Conservation (phyloP, 495 filamentous ascomycete genomes). For the Penicillium roqueforti region DNA sequence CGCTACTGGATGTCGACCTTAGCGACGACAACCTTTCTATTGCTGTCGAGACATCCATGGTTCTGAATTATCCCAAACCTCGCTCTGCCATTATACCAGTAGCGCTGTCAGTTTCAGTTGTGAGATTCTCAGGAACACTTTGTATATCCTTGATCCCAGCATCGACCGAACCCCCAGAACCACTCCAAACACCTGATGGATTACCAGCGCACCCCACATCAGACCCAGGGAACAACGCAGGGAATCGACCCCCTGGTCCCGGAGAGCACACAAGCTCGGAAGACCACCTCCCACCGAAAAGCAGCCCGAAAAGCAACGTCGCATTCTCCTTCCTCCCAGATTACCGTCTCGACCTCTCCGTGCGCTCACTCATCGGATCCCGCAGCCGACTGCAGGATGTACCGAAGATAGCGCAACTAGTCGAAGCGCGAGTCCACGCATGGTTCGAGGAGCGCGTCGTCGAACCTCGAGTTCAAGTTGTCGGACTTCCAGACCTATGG, state of each 20-base stretch:
- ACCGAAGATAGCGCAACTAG: slow-evolving; percentile 92
- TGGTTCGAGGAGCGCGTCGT: slow-evolving; percentile 98
- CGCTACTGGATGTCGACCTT: slow-evolving; percentile 92
- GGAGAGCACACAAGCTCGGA: slow-evolving; percentile 15
- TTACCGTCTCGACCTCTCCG: slow-evolving; percentile 88
- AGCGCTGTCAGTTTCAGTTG: slow-evolving; percentile 82
- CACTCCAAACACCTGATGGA: slow-evolving; percentile 34
- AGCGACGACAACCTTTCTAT: slow-evolving; percentile 89
- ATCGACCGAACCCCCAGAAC: slow-evolving; percentile 42
- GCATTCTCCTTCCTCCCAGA: slow-evolving; percentile 94
- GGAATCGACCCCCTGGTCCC: slow-evolving; percentile 9
- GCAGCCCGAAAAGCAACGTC: slow-evolving; percentile 68
- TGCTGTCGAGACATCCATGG: slow-evolving; percentile 86
- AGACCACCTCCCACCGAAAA: slow-evolving; percentile 25
- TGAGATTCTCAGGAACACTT: slow-evolving; percentile 90
- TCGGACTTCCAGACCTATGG: slow-evolving; percentile 90
- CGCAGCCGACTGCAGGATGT: slow-evolving; percentile 89
- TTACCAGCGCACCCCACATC: slow-evolving; percentile 27
- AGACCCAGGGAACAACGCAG: slow-evolving; percentile 5
- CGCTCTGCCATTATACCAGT: slow-evolving; percentile 88
- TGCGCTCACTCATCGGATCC: slow-evolving; percentile 87
- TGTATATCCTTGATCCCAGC: slow-evolving; percentile 85
- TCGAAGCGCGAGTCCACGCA: slow-evolving; percentile 83
- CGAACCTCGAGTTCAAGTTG: slow-evolving; percentile 92
- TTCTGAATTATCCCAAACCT: slow-evolving; percentile 90